Base-by-base conservation (phyloP, 2,329 filamentous ascomycete genomes). In the Capronia epimyces region DNA sequence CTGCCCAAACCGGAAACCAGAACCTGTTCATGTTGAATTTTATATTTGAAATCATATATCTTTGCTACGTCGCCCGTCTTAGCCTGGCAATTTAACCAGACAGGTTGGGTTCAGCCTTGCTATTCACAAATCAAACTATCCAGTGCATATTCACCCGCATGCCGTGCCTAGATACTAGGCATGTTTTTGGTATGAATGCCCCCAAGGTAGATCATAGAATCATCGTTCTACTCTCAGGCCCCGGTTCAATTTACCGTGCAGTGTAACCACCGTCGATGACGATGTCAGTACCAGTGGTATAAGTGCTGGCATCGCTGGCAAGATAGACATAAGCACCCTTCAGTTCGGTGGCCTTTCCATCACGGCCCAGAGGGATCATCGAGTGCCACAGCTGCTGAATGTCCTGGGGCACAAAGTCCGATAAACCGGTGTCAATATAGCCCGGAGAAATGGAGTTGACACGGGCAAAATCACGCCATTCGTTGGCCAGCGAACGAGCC, bases 361-460 rank as follows among this genome's bases (percentile, higher is more conserved):
- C 75, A 53, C 81, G 75, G 31, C 79, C 76, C 70, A 81, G 71
- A 3, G 78, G 78, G 56, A 81, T 81, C 78, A 80, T 80, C 20
- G 68, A 73, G 64, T 75, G 71, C 79, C 79, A 81, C 46, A 81
- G 64, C 55, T 79, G 66, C 70, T 81, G 77, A 1, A 69, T 71
- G 56, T 81, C 68, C 71, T 80, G 66, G 50, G 75, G 74, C 27
- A 62, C 79, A 62, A 84, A 84, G 68, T 84, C 81, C 54, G 77
- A 81, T 46, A 84, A 71, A 55, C 80, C 82, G 18, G 82, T 85
- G 67, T 83, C 81, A 62, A 84, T 84, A 70, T 84, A 84, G 46
- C 82, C 82, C 4, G 82, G 82, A 2, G 80, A 83, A 67, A 85
- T 80, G 66, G 73, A 77, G 73, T 85, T 85, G 62, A 83, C 81